These are phyloP conservation scores for Zasmidium angulare DNA, from an alignment of 2,329 filamentous ascomycete species.

Conservation along the genomic window DNA sequence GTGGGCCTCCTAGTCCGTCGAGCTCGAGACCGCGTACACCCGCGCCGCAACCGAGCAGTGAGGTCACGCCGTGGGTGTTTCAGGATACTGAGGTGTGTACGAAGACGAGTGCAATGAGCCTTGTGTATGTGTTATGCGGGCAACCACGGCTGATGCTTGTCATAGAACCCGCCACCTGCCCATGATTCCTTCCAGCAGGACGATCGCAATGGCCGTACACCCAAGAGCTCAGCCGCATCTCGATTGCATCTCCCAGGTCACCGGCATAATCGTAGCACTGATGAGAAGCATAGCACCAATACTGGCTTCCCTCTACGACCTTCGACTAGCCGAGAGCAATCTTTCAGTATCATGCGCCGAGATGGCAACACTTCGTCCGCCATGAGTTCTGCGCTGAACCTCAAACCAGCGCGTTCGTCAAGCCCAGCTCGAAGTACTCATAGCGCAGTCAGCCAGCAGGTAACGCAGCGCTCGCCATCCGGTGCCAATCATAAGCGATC, in stretches of 20 bases:
- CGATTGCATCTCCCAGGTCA: slow-evolving; percentile 66
- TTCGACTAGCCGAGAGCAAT: slow-evolving; percentile 74
- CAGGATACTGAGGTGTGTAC: slow-evolving; percentile 52
- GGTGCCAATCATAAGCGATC: slow-evolving; percentile 52
- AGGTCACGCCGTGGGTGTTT: slow-evolving; percentile 96
- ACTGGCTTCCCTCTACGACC: slow-evolving; percentile 63
- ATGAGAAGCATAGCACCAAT: slow-evolving; percentile 49
- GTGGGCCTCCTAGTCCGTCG: slow-evolving; percentile 66
- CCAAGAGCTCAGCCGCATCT: slow-evolving; percentile 47
- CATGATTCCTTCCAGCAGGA: slow-evolving; percentile 31
- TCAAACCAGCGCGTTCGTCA: slow-evolving; percentile 62
- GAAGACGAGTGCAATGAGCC: not conserved
- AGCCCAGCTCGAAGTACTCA: slow-evolving; percentile 79
- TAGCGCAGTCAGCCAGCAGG: slow-evolving; percentile 57
- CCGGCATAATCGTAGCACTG: slow-evolving; percentile 66
- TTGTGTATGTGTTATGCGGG: not conserved
- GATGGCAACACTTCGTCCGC: slow-evolving; percentile 54
- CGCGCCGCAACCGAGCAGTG: slow-evolving; percentile 54
- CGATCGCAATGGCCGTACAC: slow-evolving; percentile 31
- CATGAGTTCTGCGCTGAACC: slow-evolving; percentile 50
- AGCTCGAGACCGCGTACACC: slow-evolving; percentile 81
- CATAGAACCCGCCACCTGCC: slow-evolving; percentile 25
- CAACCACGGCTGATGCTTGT: slow-evolving; percentile 16
- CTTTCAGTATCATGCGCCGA: slow-evolving; percentile 52
- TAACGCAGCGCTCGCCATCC: slow-evolving; percentile 57